These are phyloP conservation scores for Geum urbanum DNA, from an alignment of 306 rosid genomes.

Conservation along the genomic window DNA sequence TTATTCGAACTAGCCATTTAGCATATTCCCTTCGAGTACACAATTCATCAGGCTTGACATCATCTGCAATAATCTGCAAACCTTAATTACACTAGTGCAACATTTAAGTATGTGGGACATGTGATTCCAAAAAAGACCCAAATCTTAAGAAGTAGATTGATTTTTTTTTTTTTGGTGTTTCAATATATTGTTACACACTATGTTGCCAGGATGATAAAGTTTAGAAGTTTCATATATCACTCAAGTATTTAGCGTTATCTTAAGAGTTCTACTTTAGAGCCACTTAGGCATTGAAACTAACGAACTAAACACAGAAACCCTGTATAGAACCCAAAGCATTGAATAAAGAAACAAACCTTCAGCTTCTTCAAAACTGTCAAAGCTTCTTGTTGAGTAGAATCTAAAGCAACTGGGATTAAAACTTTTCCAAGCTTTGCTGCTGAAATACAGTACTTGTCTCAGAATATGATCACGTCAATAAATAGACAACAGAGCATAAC, in stretches of 20 bases:
- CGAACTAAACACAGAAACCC: not conserved
- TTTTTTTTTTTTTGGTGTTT: not conserved
- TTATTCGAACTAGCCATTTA: constrained; percentile 73
- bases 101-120: constrained; percentile 15
- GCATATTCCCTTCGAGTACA: constrained; percentile 92
- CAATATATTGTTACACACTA: not conserved
- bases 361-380: constrained; percentile 57
- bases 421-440: constrained; percentile 57
- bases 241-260: not conserved
- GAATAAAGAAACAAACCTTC: constrained; percentile 55
- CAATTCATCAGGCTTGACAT: constrained; percentile 66
- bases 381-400: constrained; percentile 82
- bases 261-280: not conserved
- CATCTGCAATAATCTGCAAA: constrained; percentile 79
- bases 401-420: constrained; percentile 53
- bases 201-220: not conserved
- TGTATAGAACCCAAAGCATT: not conserved
- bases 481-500: not conserved
- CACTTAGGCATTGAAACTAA: not conserved
- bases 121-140: constrained; percentile 32
- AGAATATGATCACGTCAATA: not conserved
- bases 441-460: constrained; percentile 15
- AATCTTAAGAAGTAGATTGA: constrained; percentile 5
- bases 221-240: not conserved
- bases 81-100: constrained; percentile 30